A percentile compares a stretch with the other conserved stretches of the same genome.
Evolutionary conservation across 1,284 basidiomycete species (phyloP).

Genomic region (Cutaneotrichosporon sp.): DNA sequence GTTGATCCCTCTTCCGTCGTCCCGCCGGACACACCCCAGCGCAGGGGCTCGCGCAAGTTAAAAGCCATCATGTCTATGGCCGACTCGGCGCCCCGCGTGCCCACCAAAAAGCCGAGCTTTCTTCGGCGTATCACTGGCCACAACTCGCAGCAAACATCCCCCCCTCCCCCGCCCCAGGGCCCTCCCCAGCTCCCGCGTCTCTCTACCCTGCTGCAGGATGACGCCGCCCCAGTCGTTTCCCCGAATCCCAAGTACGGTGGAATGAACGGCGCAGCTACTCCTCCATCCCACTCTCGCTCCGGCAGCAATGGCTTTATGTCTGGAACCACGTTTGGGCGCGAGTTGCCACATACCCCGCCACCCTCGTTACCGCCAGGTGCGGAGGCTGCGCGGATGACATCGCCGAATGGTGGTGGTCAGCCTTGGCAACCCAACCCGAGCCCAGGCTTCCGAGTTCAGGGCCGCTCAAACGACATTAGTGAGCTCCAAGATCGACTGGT

Average conservation of each 20-base stretch:
- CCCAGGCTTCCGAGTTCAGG: not conserved
- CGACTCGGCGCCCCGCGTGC: slow-evolving; percentile 2
- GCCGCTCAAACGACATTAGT: not conserved
- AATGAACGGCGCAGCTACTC: not conserved
- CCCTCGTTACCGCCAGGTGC: not conserved
- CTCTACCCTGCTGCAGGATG: not conserved
- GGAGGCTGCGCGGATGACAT: not conserved
- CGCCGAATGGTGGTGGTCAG: not conserved
- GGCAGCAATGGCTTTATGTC: slow-evolving; percentile 1
- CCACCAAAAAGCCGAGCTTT: slow-evolving; percentile 14
- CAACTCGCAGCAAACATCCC: not conserved
- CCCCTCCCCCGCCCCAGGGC: not conserved
- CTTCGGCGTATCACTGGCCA: slow-evolving; percentile 10
- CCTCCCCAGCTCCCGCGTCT: slow-evolving; percentile 14
- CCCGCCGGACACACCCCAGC: not conserved
- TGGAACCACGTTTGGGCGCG: slow-evolving; percentile 1
- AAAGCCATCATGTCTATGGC: slow-evolving; percentile 10
- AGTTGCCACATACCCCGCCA: too few species aligned
- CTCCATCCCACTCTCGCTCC: not conserved
- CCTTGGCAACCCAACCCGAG: not conserved
- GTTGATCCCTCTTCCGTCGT: slow-evolving; percentile 2
- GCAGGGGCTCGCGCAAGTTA: not conserved
- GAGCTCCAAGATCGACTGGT: not conserved
- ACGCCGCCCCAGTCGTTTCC: not conserved
- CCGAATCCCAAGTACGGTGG: too few species aligned